Evolutionary conservation across 768 basidiomycete genomes (phyloP), one percentile per base, ranked within the genome.

Genomic region (Macrolepiota albuminosa): DNA sequence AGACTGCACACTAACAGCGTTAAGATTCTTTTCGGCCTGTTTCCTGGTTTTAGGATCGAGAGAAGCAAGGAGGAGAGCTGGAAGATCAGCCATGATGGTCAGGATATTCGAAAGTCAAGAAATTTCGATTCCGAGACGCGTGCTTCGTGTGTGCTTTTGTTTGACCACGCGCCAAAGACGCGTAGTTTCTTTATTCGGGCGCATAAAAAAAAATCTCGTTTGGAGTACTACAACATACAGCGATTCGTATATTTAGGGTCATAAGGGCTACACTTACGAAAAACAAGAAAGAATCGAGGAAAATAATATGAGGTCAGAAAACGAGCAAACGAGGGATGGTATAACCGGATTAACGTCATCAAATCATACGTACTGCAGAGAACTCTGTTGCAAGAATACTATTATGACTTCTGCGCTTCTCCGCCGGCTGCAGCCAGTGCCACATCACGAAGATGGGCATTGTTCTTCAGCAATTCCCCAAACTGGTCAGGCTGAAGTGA

Each of bases 1-100:
- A 2, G 81, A 81, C 66, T 95, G 89, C 6, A 73, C 60, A 63
- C 91, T 90, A 64, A 88, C 78, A 29, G 80, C 71, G 60, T 78
- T 73, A 6, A 99, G 86, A 61, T 77, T 84, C 36, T 87, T 84
- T 68, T 98, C 96, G 0, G 96, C 94, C 55, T 87, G 78, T 72
- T 92, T 91, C 61, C 93, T 76, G 0, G 85, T 84, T 14, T 79
- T 66, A 21, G 92, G 86, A 63, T 86, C 75, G 58, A 92, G 77
- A 49, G 91, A 89, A 7, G 87, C 84, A 57, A 86, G 76, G 63
- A 96, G 82, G 65, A 94, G 79, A 60, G 82, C 69, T 61, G 91
- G 73, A 58, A 92, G 76, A 69, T 89, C 82, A 29, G 87, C 79
- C 88, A 89, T 90, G 58, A 57, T 61, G 40, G 26, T 59, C 16